Conservation (phyloP, 2,329 filamentous ascomycete genomes). For the Fonsecaea pedrosoi region DNA sequence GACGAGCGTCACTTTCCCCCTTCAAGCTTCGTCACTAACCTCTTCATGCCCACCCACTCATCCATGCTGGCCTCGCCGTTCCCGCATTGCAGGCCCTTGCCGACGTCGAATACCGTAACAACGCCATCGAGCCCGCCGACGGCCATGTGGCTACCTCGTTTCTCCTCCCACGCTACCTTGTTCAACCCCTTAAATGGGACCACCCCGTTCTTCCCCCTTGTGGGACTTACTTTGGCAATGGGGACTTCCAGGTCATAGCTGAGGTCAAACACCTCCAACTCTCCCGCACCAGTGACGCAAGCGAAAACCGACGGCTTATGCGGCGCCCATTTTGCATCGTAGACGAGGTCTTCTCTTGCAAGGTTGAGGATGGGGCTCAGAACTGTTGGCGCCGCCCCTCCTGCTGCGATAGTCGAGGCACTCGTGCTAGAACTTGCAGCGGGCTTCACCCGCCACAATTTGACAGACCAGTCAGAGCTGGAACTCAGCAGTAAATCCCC, state of each 20-base stretch:
- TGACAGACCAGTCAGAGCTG: slow-evolving; percentile 95
- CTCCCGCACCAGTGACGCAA: slow-evolving; percentile 89
- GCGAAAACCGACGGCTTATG: slow-evolving; percentile 93
- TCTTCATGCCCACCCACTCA: slow-evolving; percentile 94
- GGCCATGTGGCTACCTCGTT: slow-evolving; percentile 83
- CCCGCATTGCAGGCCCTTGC: slow-evolving; percentile 74
- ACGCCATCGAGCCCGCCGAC: slow-evolving; percentile 91
- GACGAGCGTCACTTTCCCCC: slow-evolving; percentile 40
- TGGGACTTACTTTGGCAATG: slow-evolving; percentile 78
- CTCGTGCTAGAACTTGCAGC: slow-evolving; percentile 49
- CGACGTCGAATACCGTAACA: slow-evolving; percentile 90
- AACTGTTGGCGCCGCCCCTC: slow-evolving; percentile 48
- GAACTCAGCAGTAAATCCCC: slow-evolving; percentile 92
- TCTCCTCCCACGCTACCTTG: slow-evolving; percentile 91
- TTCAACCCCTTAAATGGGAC: slow-evolving; percentile 87
- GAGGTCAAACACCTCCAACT: slow-evolving; percentile 93
- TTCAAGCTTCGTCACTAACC: slow-evolving; percentile 79
- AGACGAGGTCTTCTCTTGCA: slow-evolving; percentile 92
- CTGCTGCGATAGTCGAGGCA: slow-evolving; percentile 53
- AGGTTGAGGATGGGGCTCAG: slow-evolving; percentile 85
- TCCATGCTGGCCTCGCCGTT: slow-evolving; percentile 82
- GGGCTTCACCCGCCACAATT: slow-evolving; percentile 87
- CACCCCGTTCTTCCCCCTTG: slow-evolving; percentile 64
- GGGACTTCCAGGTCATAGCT: slow-evolving; percentile 92
- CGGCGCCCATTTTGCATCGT: slow-evolving; percentile 94